Evolutionary conservation across 768 basidiomycete species (phyloP), one percentile per base, ranked within the genome.

Genomic region (Boletus sp.): DNA sequence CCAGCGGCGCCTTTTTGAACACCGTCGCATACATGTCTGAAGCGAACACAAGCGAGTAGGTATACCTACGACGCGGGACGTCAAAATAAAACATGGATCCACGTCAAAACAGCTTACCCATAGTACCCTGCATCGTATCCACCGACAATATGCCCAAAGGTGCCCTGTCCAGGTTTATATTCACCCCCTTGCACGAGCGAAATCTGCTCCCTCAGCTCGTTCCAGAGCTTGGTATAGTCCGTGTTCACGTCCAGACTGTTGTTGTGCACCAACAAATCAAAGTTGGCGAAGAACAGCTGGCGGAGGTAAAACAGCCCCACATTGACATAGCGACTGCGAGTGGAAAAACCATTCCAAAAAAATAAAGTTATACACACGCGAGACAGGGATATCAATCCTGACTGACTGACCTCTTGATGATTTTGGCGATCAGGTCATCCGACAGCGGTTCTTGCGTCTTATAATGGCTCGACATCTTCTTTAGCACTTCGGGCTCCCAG

Each of bases 181-280:
- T 80, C 80, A 17, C 71, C 79, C 17, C 78, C 79, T 63, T 86
- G 84, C 6, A 92, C 84, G 13, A 90, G 75, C 0, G 87, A 88
- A 37, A 91, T 78, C 50, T 76, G 66, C 65, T 91, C 81, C 19
- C 90, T 77, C 48, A 93, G 72, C 13, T 78, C 75, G 61, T 85
- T 88, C 91, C 91, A 95, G 14, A 93, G 74, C 50, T 75, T 70
- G n/a, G 89, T 92, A 66, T 87, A 88, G 60, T 93, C 88, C 25
- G 79, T 76, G 34, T 66, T 42, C n/a, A 65, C 67, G 19, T 81
- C 83, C 85, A 69, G 27, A 83, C 17, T 66, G 23, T 66, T 66
- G 49, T 66, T 49, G 45, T 66, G 66, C 1, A 66, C 64, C 40
- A n/a, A 33, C 21, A 66, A 32, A 42, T 68, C 65, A 46, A 68